A percentile compares a stretch with the other conserved stretches of the same genome.
Evolutionary conservation across 306 rosid genomes (phyloP).

Genomic region (Sesbania bispinosa): DNA sequence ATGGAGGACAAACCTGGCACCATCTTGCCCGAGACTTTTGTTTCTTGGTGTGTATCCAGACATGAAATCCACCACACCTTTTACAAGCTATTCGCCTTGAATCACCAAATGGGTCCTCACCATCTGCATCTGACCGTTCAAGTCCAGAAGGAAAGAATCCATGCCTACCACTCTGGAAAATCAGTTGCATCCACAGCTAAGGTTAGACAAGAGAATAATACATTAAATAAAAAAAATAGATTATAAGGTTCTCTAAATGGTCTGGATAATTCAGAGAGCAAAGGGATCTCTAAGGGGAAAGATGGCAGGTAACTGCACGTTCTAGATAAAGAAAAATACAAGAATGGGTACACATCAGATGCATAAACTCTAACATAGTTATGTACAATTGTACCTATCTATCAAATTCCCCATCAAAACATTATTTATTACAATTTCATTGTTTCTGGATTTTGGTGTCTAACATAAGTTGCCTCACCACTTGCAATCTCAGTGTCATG

Average conservation of each 20-base stretch:
- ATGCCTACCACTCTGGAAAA: slow-evolving; percentile 66
- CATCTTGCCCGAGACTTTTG: slow-evolving; percentile 87
- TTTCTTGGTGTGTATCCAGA: slow-evolving; percentile 81
- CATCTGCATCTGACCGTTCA: slow-evolving; percentile 57
- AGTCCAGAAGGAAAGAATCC: slow-evolving; percentile 68
- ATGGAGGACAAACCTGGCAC: slow-evolving; percentile 81
- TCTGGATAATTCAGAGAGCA: not conserved
- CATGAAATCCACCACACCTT: slow-evolving; percentile 76
- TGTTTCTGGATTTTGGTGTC: slow-evolving; percentile 1
- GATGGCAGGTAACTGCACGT: not conserved
- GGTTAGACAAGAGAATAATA: slow-evolving; percentile 28
- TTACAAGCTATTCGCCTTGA: slow-evolving; percentile 85
- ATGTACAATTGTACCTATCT: not conserved
- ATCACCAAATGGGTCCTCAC: slow-evolving; percentile 75
- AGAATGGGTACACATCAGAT: not conserved
- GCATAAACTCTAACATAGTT: not conserved
- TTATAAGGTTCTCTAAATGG: not conserved
- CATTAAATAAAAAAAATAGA: not conserved
- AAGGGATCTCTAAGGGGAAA: not conserved
- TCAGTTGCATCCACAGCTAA: slow-evolving; percentile 36
- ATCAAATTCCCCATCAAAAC: not conserved
- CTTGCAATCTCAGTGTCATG: not conserved
- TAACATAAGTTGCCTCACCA: not conserved
- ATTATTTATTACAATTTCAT: not conserved
- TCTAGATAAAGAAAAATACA: not conserved